Percentiles rank a stretch among this genome's conserved stretches.
Conservation (phyloP, 805 yeast species). For the Ogataea saltuana region DNA sequence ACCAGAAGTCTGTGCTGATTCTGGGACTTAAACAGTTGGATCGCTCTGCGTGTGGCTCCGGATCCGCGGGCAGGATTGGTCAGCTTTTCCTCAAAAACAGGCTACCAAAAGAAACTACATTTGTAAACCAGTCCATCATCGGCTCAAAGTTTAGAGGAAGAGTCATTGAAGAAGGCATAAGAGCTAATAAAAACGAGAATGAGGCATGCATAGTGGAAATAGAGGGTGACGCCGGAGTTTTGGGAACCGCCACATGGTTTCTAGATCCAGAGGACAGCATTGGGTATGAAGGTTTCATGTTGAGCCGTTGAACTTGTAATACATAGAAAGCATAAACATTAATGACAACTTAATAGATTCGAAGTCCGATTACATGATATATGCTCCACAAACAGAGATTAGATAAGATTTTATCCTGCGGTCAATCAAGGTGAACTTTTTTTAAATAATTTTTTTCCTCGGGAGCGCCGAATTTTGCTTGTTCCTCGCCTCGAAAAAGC, state of each 20-base stretch:
- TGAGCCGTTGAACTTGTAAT: slow-evolving; percentile 17
- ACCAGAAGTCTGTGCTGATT: slow-evolving; percentile 26
- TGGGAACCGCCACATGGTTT: slow-evolving; percentile 29
- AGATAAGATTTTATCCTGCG: too few relatives aligned
- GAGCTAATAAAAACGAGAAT: slow-evolving; percentile 20
- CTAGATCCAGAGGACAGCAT: slow-evolving; percentile 25
- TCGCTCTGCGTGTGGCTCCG: slow-evolving; percentile 33
- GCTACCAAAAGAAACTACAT: slow-evolving; percentile 6
- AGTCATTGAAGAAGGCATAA: slow-evolving; percentile 18
- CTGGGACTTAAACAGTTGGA: slow-evolving; percentile 31
- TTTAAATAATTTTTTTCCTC: not conserved
- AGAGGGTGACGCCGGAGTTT: slow-evolving; percentile 27
- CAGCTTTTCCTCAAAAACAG: slow-evolving; percentile 21
- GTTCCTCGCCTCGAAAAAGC: not conserved
- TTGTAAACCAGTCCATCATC: slow-evolving; percentile 30
- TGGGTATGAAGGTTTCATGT: slow-evolving; percentile 23
- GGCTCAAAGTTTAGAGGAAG: slow-evolving; percentile 27
- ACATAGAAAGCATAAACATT: too few relatives aligned
- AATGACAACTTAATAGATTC: not conserved
- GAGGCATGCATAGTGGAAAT: slow-evolving; percentile 28
- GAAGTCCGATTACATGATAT: not conserved
- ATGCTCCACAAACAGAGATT: too few relatives aligned
- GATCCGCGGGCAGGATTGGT: slow-evolving; percentile 31
- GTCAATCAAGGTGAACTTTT: not conserved
- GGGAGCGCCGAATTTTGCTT: not conserved